Evolutionary conservation across 306 rosid species (phyloP), one percentile per base, ranked within the genome.

Genomic region (Chamaecrista fasciculata): DNA sequence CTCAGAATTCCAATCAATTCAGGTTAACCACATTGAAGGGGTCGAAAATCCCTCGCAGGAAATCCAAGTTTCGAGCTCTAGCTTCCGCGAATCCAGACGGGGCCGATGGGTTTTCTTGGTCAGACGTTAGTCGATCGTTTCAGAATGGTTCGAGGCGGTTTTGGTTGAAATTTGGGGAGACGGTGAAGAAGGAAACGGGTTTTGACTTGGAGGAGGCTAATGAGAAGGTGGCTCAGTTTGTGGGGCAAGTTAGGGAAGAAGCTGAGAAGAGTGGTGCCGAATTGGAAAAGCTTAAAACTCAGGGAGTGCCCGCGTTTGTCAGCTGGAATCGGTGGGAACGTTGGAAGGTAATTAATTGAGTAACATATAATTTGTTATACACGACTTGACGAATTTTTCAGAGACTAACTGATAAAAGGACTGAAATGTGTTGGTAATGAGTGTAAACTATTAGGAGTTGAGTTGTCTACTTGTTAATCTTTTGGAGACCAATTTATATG

Each of bases 301-400:
- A 75, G 52, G 69, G 68, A 55, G 66, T 84, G 19, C 84, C 87
- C 0, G 78, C 81, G 50, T 88, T 94, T 78, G 69, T 86, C 36
- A 78, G 66, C 72, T 94, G 98, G 97, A 94, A 94, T 37, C 77
- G 66, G 31, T 82, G 85, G 86, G 90, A 86, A 39, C 81, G 74
- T 65, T 94, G 94, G 98, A 90, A 94, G 97, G 97, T 94, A 71
- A 77, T 34, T n/a, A n/a, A n/a, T n/a, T n/a, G n/a, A n/a, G n/a
- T n/a, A n/a, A n/a, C n/a, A n/a, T n/a, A n/a, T n/a, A n/a, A n/a
- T n/a, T n/a, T n/a, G n/a, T n/a, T n/a, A n/a, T n/a, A n/a, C n/a
- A n/a, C n/a, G n/a, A n/a, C n/a, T n/a, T n/a, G n/a, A n/a, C n/a
- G n/a, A n/a, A n/a, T n/a, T n/a, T n/a, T n/a, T n/a, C n/a, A n/a